Evolutionary conservation across 2,329 filamentous ascomycete species (phyloP), one percentile per base, ranked within the genome.

Genomic region (Calycina herbarum): DNA sequence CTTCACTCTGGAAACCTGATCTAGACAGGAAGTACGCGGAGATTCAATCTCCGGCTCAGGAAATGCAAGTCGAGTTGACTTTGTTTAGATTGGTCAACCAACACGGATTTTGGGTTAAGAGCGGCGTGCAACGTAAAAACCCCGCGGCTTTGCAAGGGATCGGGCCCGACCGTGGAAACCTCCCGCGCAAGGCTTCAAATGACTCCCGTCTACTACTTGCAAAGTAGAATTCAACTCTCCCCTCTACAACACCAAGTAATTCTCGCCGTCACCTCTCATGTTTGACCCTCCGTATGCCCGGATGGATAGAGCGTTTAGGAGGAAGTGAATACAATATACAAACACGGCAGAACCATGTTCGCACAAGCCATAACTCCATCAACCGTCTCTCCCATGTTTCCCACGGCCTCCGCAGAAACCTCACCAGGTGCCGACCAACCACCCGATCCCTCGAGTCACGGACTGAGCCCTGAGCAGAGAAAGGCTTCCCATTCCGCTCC

Each of bases 401-500:
- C 48, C 7, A 54, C 20, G 10, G 48, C 48, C 1, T 24, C 31
- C 58, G 45, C 38, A 42, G 54, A 40, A 38, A 42, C 62, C 8
- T 40, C 54, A n/a, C 42, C 59, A 17, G 60, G n/a, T n/a, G n/a
- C 64, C 38, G 29, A 65, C 29, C 54, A 29, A 54, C 48, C 42
- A 20, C 59, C 56, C 45, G 57, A 57, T 45, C 11, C n/a, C 29
- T 24, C 48, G 3, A 13, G 48, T 27, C n/a, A 40, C 27, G 24
- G 20, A 29, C 6, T 38, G 2, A 57, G 27, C 27, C 48, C 63
- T 2, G 64, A 68, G 27, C 62, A 64, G 27, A 64, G 61, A 57
- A 69, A 64, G 42, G 58, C 61, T 24, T 67, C 69, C 8, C 56
- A 64, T 51, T 29, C 64, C 40, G 62, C 67, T 57, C 69, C 72